phyloP scores from a whole-genome alignment of 805 yeast species.

The Yarrowia sp. region DNA sequence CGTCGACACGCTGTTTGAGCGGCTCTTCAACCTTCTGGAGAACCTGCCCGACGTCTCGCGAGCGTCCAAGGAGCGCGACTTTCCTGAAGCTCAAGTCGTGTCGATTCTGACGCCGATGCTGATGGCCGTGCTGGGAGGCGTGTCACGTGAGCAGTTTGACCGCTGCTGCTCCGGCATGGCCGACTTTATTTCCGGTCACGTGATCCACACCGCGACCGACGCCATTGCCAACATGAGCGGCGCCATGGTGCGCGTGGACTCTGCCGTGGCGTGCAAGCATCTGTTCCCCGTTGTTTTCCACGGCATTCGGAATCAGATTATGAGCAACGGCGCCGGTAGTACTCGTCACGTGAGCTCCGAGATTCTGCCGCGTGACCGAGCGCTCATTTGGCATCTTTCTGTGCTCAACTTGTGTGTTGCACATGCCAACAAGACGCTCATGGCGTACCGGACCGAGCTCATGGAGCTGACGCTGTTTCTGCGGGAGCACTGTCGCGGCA shows the following conservation, averaged over 20 bases:
- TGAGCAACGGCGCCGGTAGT: slow-evolving; percentile 77
- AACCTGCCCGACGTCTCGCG: slow-evolving; percentile 58
- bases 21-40: slow-evolving; percentile 64
- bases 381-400: slow-evolving; percentile 66
- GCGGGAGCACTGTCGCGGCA: slow-evolving; percentile 54
- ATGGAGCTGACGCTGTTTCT: slow-evolving; percentile 47
- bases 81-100: slow-evolving; percentile 50
- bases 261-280: slow-evolving; percentile 47
- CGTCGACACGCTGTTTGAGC: slow-evolving; percentile 53
- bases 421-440: slow-evolving; percentile 56
- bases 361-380: slow-evolving; percentile 72
- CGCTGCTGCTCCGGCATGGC: slow-evolving; percentile 35
- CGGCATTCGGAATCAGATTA: slow-evolving; percentile 62
- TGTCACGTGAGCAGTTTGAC: slow-evolving; percentile 37
- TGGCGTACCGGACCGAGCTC: slow-evolving; percentile 48
- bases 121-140: slow-evolving; percentile 39
- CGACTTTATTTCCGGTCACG: slow-evolving; percentile 59
- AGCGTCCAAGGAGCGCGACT: slow-evolving; percentile 43
- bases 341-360: slow-evolving; percentile 61
- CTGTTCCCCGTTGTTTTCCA: slow-evolving; percentile 48
- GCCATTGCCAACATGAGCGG: slow-evolving; percentile 72
- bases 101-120: slow-evolving; percentile 41
- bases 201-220: slow-evolving; percentile 56
- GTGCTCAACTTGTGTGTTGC: slow-evolving; percentile 69
- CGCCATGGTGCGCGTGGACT: slow-evolving; percentile 64